A percentile compares a stretch with the other conserved stretches of the same genome.
phyloP scores from a whole-genome alignment of 768 basidiomycete genomes.

The Mrakia gelida region DNA sequence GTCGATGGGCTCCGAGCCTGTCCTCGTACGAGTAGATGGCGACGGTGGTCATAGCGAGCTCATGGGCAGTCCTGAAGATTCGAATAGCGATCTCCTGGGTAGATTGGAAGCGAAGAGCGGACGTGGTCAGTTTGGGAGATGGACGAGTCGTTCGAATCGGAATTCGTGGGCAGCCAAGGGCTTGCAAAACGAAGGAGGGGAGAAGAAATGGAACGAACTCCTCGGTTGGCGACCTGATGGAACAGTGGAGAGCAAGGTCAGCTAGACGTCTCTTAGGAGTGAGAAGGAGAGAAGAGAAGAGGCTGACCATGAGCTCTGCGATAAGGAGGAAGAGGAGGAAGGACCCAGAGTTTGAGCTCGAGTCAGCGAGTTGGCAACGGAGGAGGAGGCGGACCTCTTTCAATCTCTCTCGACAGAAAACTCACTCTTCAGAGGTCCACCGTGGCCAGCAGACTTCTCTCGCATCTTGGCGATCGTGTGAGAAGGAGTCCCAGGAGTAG shows the following conservation, averaged over 20 bases:
- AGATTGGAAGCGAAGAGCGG: slow-evolving; percentile 14
- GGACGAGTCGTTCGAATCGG: neutral
- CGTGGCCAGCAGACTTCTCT: slow-evolving; percentile 82
- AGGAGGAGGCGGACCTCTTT: neutral
- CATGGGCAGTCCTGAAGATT: slow-evolving; percentile 78
- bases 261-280: too few species aligned
- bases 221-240: slow-evolving; percentile 85
- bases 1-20: slow-evolving; percentile 91
- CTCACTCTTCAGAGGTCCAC: slow-evolving; percentile 75
- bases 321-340: neutral
- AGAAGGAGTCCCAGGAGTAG: slow-evolving; percentile 29
- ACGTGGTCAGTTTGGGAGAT: neutral
- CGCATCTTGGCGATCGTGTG: slow-evolving; percentile 54
- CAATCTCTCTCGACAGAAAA: neutral
- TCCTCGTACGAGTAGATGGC: slow-evolving; percentile 98
- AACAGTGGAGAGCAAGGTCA: neutral
- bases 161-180: neutral
- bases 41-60: slow-evolving; percentile 97
- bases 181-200: neutral
- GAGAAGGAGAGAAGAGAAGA: neutral
- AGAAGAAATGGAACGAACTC: slow-evolving; percentile 55
- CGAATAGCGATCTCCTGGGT: slow-evolving; percentile 94
- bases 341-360: neutral
- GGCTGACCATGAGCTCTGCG: slow-evolving; percentile 10
- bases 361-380: neutral